Base-by-base conservation (phyloP, 805 yeast genomes). In the Metschnikowia lochheadii region DNA sequence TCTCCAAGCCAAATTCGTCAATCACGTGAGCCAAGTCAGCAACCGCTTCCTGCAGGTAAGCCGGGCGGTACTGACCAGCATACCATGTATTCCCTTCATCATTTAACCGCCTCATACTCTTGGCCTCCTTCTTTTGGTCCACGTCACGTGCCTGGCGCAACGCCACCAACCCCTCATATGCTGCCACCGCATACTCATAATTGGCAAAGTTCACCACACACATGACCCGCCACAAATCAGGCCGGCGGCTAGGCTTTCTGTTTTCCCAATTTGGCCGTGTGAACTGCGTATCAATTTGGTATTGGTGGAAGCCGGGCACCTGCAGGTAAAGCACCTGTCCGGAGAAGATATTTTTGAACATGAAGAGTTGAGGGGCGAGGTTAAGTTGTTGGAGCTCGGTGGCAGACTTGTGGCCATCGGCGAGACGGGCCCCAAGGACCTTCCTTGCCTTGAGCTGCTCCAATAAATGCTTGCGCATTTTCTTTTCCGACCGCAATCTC, bases 281-380 rank as follows among this genome's bases (percentile, higher is more conserved):
- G 66, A 87, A 89, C 71, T 85, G 94, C 54, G 71, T 76, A 52
- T 83, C 80, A 54, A 88, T 82, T 65, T 86, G 86, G 39, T 75
- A 69, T 57, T 70, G 77, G 55, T 78, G 80, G 70, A 54, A 78
- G 48, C 71, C 84, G 37, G 96, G 94, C 11, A 87, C 79, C 69
- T 91, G 97, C 5, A 96, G 84, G 66, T 89, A 91, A 10, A 89
- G 68, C 17, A 90, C 95, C 73, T 91, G 97, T 5, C 97, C 97
- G 38, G 86, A 78, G 70, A 89, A 94, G 44, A 89, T 68, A 73
- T 91, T 90, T 64, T 94, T 81, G 75, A 87, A 92, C 40, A 89
- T 69, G 63, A 78, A 88, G 11, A 91, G 86, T 62, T 86, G 91
- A 8, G 97, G 96, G 3, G 89, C 95, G 66, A 81, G 80, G 8